Evolutionary conservation across 257 asterid species (phyloP).

Genomic region (Oldenlandia corymbosa): DNA sequence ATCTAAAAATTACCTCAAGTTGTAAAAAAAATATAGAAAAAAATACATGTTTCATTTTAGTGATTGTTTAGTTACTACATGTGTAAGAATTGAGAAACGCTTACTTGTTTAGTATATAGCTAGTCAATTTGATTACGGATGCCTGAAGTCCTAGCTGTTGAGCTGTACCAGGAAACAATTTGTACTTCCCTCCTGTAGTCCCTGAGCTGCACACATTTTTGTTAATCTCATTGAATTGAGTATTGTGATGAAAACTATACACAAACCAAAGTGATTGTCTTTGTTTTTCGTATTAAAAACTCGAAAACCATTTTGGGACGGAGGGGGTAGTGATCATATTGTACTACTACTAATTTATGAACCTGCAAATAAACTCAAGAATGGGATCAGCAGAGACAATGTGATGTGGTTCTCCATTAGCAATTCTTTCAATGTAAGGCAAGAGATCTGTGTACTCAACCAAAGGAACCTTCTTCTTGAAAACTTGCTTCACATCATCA

Average conservation of each 20-base stretch:
- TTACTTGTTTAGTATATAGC: not conserved
- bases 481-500: no score
- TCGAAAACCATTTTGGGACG: no score
- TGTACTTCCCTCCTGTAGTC: conserved; percentile 4
- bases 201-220: conserved; percentile 3
- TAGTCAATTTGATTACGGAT: not conserved
- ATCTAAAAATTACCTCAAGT: no score
- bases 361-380: not conserved
- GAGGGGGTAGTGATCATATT: no score
- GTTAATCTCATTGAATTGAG: no score
- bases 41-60: no score
- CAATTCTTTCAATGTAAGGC: not conserved
- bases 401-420: not conserved
- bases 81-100: not conserved
- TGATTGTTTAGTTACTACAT: no score
- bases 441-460: not conserved
- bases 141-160: not conserved
- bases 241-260: no score
- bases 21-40: no score
- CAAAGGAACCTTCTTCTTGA: not conserved
- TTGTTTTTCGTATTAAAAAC: no score
- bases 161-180: not conserved
- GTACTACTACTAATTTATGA: no score
- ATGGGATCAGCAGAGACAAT: not conserved
- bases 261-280: no score